Base-by-base conservation (phyloP, 2,329 filamentous ascomycete genomes). In the Fusarium lateritium region DNA sequence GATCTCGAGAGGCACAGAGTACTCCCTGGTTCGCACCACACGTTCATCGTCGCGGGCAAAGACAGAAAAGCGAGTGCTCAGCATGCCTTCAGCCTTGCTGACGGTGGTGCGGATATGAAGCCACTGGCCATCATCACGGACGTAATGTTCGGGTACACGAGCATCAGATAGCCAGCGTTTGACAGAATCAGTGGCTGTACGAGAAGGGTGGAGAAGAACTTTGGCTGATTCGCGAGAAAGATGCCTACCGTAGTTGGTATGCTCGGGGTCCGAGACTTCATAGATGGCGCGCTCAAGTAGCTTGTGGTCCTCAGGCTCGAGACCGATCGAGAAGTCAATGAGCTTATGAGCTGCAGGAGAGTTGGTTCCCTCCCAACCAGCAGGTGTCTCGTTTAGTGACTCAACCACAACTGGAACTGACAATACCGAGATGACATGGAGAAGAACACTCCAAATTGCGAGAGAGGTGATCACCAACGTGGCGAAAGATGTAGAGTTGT, bases 211-310 rank as follows among this genome's bases (percentile, higher is more conserved):
- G 24, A 88, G 79, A 65, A 88, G 80, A 11, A 79, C 78, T 55
- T 83, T 82, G 56, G 87, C 82, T 64, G 86, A 82, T 11, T 84
- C 78, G 9, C 83, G 80, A 17, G 79, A 76, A 67, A 86, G 80
- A 66, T 87, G 81, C 43, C 81, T 78, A 19, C 86, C 85, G 61
- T 87, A 87, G 19, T 78, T 80, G 2, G 73, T 57, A 57, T 83
- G 79, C 6, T 75, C 77, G 0, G 86, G 86, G 1, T 84, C 83
- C 3, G 85, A 86, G 66, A 87, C 81, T 22, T 84, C 79, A 43
- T 82, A 66, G 13, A 88, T 76, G 3, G 81, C 79, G 47, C 80
- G 75, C 56, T 85, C 84, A 26, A 88, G 57, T 4, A 71, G 43
- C 1, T 71, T 45, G 2, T 65, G 56, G 38, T 74, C 67, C 9